Base-by-base conservation (phyloP, 2,329 filamentous ascomycete genomes). In the Biscogniauxia marginata region DNA sequence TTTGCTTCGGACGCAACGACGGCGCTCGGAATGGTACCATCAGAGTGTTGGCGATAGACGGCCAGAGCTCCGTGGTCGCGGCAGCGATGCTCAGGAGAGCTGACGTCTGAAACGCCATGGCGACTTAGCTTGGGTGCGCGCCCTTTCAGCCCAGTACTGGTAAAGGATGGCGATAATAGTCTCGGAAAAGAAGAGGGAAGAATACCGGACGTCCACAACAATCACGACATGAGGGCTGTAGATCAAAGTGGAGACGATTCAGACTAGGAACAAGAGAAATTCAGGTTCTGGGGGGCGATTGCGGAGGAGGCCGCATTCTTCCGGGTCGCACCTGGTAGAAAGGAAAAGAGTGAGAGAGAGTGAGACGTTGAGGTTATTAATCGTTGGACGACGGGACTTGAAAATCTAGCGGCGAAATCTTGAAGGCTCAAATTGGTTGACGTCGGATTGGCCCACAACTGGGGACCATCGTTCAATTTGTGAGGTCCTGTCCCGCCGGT, bases 51-150 rank as follows among this genome's bases (percentile, higher is more conserved):
- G 72, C 70, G 58, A 80, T 71, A 46, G 77, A 79, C 53, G 78
- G 77, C 75, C 76, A 77, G 52, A 79, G 62, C 39, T 78, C 77
- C 50, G 76, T 68, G 7, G 74, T 74, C 57, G 72, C 74, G 49
- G 74, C 74, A 59, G 74, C 75, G 65, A 79, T 71, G 62, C 70
- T 74, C 75, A 64, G 57, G 11, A 70, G 63, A 55, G 66, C 63
- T 51, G 67, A 63, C 58, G 64, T 62, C 50, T 67, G 69, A 19
- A 70, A 62, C 54, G 68, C 69, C 69, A 71, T 71, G 48, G 57
- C 64, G 57, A 63, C 50, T 59, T 18, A 49, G 52, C 30, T 46
- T 47, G 30, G 54, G 21, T 46, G 54, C 50, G 60, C 58, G 45
- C 46, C 47, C 55, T 54, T 34, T 55, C 50, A 47, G 48, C 44